phyloP scores from a whole-genome alignment of 345 rosid genomes.

The Turnera subulata region DNA sequence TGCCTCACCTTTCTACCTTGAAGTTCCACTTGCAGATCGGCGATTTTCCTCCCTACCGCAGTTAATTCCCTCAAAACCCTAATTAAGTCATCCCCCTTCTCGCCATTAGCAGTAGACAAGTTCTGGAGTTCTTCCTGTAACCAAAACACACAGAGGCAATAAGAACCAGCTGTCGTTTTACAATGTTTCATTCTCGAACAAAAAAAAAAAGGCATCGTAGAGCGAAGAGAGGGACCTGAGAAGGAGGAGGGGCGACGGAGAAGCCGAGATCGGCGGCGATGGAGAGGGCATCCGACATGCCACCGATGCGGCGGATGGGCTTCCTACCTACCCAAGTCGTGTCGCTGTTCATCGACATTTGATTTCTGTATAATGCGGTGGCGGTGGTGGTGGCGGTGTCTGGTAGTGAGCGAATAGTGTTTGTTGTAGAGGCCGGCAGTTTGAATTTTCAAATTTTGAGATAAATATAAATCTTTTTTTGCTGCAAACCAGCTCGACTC shows the following conservation, averaged over 20 bases:
- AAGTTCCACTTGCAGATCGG: conserved; percentile 94
- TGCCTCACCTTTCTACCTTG: conserved; percentile 89
- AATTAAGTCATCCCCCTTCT: conserved; percentile 77
- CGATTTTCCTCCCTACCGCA: conserved; percentile 84
- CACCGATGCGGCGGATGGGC: conserved; percentile 90
- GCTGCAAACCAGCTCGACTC: no score
- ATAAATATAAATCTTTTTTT: no score
- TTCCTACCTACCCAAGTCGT: conserved; percentile 94
- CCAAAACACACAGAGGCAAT: neutral
- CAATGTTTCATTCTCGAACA: no score
- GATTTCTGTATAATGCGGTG: neutral
- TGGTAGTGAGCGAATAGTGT: no score
- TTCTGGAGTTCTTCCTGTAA: conserved; percentile 65
- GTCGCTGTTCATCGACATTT: conserved; percentile 81
- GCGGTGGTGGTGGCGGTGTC: no score
- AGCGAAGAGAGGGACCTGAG: conserved; percentile 48
- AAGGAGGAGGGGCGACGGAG: conserved; percentile 67
- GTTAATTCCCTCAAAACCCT: conserved; percentile 81
- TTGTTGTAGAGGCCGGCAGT: no score
- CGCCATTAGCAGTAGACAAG: conserved; percentile 46
- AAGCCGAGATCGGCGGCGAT: conserved; percentile 96
- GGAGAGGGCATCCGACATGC: conserved; percentile 95
- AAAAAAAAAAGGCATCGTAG: neutral
- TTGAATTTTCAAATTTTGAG: no score
- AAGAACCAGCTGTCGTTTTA: neutral